Percentiles rank a stretch among this genome's conserved stretches.
Conservation (phyloP, 352 stramenopile genomes). For the Pythium scleroteichum region DNA sequence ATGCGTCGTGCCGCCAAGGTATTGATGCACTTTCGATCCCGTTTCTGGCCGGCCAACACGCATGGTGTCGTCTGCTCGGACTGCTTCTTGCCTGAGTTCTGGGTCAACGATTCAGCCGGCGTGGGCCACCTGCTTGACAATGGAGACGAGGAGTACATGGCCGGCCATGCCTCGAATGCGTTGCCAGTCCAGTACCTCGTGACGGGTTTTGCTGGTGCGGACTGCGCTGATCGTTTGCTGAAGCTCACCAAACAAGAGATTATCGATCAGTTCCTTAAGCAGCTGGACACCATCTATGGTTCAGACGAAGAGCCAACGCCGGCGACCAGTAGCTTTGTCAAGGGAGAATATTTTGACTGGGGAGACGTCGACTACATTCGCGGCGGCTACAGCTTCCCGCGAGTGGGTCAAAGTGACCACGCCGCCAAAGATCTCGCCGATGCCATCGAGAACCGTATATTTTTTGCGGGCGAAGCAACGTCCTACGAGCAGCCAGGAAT, state of each 20-base stretch:
- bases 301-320: constrained; percentile 54
- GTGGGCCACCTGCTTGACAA: constrained; percentile 63
- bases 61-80: constrained; percentile 84
- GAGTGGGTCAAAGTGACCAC: constrained; percentile 64
- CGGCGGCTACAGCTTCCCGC: constrained; percentile 77
- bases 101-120: constrained; percentile 72
- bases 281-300: constrained; percentile 79
- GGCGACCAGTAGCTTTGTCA: constrained; percentile 61
- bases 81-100: constrained; percentile 83
- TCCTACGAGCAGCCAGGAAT: constrained; percentile 82
- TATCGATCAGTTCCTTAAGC: constrained; percentile 59
- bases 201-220: constrained; percentile 70
- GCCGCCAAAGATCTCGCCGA: constrained; percentile 59
- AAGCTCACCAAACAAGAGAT: constrained; percentile 51
- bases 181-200: constrained; percentile 58
- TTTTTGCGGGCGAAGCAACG: constrained; percentile 82
- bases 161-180: background rate
- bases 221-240: constrained; percentile 61
- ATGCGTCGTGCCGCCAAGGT: constrained; percentile 81
- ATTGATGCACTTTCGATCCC: constrained; percentile 62
- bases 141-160: constrained; percentile 33
- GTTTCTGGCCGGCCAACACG: constrained; percentile 72
- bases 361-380: constrained; percentile 66
- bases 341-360: constrained; percentile 81
- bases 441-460: constrained; percentile 64